Base-by-base conservation (phyloP, 257 asterid species). In the Euphrasia confusa region DNA sequence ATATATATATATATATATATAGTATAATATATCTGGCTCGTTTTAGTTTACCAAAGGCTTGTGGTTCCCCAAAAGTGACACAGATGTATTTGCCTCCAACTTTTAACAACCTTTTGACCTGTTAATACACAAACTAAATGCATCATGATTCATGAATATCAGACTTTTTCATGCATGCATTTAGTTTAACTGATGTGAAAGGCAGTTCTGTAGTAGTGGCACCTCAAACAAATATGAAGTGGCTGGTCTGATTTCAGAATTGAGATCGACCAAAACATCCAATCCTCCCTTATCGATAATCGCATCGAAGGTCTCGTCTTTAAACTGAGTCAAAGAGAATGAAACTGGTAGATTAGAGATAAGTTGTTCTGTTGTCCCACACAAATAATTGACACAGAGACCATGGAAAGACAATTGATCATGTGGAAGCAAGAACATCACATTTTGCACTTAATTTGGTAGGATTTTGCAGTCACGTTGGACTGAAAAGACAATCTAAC, bases 241-340 rank as follows among this genome's bases (percentile, higher is more conserved):
- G 65, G 96, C 97, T 64, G 83, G 70, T 72, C 71, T 67, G 32
- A 94, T 72, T 56, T 95, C 96, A 66, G 74, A 90, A 76, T 79
- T 69, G 9, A 97, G 96, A 77, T 87, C 99, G 96, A 93, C 87
- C 69, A 93, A 78, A 70, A 96, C 92, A 80, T 93, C 99, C 91
- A 93, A 74, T 57, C 99, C 99, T 74, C 99, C 99, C 75, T 93
- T 93, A 75, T 93, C 99, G 24, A 89, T 70, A 52, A 93, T 66
- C 64, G 77, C 82, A 67, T 84, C 77, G 68, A 93, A 85, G 77
- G 78, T 75, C 83, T 66, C 96, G 60, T 70, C 64, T 4, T 55
- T 71, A 74, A 89, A 82, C 99, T 89, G 80, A 69, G 78, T 1
- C 50, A 60, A 71, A 56, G 57, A 45, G 28, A 61, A 33, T 33